Evolutionary conservation across 1,284 basidiomycete species (phyloP).

Genomic region (Sphaerobolus stellatus): DNA sequence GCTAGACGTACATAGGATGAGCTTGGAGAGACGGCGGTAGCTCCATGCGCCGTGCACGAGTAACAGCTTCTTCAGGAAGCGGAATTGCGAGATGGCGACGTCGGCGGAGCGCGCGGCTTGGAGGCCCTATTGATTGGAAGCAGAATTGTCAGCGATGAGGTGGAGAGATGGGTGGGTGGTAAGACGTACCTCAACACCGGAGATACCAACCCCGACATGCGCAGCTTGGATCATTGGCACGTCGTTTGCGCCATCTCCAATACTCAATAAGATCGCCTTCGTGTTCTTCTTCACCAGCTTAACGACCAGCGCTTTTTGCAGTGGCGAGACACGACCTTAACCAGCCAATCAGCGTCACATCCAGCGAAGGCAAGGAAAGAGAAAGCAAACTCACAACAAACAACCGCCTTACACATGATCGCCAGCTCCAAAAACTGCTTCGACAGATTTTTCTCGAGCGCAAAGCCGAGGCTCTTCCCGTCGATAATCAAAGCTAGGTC

Average conservation of each 20-base stretch:
- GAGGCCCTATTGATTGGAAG: slow-evolving; percentile 72
- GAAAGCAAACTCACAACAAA: slow-evolving; percentile 74
- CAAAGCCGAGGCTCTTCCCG: slow-evolving; percentile 91
- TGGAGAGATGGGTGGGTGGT: neutral
- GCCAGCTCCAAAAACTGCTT: slow-evolving; percentile 94
- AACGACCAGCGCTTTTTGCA: slow-evolving; percentile 97
- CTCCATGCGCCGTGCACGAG: slow-evolving; percentile 99
- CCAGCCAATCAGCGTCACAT: neutral
- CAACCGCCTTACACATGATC: slow-evolving; percentile 96
- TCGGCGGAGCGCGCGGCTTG: slow-evolving; percentile 98
- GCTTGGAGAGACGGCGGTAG: slow-evolving; percentile 91
- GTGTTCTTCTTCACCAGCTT: slow-evolving; percentile 98
- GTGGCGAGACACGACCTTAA: slow-evolving; percentile 94
- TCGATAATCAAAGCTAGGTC: slow-evolving; percentile 96
- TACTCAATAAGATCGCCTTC: slow-evolving; percentile 89
- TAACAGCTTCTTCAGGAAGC: slow-evolving; percentile 93
- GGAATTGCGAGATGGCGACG: slow-evolving; percentile 96
- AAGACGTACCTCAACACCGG: slow-evolving; percentile 82
- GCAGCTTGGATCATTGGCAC: slow-evolving; percentile 97
- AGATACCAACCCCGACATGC: slow-evolving; percentile 97
- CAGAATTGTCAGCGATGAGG: neutral
- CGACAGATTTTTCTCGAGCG: slow-evolving; percentile 89
- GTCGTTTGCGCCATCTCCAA: slow-evolving; percentile 97
- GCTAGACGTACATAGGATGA: slow-evolving; percentile 82
- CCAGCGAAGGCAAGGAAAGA: neutral